A percentile compares a stretch with the other conserved stretches of the same genome.
phyloP scores from a whole-genome alignment of 2,329 filamentous ascomycete genomes.

The Stagonosporopsis vannaccii region DNA sequence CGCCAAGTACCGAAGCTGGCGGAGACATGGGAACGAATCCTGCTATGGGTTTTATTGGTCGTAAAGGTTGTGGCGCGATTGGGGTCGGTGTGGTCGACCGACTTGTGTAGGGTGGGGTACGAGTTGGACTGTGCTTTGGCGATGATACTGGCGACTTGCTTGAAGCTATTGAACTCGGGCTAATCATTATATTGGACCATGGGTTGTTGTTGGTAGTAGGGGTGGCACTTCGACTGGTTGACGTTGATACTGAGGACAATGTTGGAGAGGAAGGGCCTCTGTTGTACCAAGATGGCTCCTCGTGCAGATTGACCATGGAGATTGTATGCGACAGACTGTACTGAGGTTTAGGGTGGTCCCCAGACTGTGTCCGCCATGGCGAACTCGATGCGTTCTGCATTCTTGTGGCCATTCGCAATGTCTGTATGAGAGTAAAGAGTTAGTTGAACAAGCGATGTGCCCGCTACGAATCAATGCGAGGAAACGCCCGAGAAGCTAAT shows the following conservation, averaged over 20 bases:
- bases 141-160: slow-evolving; percentile 42
- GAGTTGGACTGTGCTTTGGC: slow-evolving; percentile 45
- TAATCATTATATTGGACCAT: slow-evolving; percentile 47
- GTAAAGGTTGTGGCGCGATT: slow-evolving; percentile 47
- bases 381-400: slow-evolving; percentile 49
- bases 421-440: not conserved
- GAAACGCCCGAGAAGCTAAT: slow-evolving; percentile 34
- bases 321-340: slow-evolving; percentile 48
- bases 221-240: slow-evolving; percentile 47
- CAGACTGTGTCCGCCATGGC: slow-evolving; percentile 43
- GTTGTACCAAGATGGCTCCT: slow-evolving; percentile 47
- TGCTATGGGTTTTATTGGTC: slow-evolving; percentile 42
- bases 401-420: slow-evolving; percentile 20
- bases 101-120: slow-evolving; percentile 49
- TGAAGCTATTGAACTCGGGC: slow-evolving; percentile 39
- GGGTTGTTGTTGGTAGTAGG: slow-evolving; percentile 49
- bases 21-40: slow-evolving; percentile 47
- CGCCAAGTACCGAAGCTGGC: slow-evolving; percentile 37
- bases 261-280: slow-evolving; percentile 47
- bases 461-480: slow-evolving; percentile 21
- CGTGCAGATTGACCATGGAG: slow-evolving; percentile 52
- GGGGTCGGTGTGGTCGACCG: slow-evolving; percentile 48
- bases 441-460: slow-evolving; percentile 22
- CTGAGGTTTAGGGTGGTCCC: slow-evolving; percentile 44
- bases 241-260: slow-evolving; percentile 50